phyloP scores from a whole-genome alignment of 768 basidiomycete genomes.

The Pisolithus albus region DNA sequence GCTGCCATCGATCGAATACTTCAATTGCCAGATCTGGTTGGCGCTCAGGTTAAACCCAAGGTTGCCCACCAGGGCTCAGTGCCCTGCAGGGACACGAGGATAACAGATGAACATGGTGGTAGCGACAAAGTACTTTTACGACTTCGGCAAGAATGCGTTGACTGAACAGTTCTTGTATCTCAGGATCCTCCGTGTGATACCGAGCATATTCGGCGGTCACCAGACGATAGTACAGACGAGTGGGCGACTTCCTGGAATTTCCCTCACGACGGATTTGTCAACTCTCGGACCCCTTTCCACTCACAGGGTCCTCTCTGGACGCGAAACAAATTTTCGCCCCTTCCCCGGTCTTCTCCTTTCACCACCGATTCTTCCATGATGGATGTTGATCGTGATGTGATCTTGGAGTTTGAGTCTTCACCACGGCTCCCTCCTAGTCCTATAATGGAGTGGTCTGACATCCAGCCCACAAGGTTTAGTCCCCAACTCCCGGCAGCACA shows the following conservation, averaged over 20 bases:
- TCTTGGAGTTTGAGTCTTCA: slow-evolving; percentile 21
- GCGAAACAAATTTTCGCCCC: not conserved
- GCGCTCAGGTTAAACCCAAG: slow-evolving; percentile 6
- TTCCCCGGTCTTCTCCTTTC: slow-evolving; percentile 21
- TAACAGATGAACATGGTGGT: not conserved
- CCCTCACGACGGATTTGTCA: not conserved
- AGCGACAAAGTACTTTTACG: not conserved
- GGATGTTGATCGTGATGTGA: slow-evolving; percentile 2
- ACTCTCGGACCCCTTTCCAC: not conserved
- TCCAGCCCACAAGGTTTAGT: not conserved
- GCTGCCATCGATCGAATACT: slow-evolving; percentile 27
- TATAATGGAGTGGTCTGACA: not conserved
- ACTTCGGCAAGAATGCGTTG: not conserved
- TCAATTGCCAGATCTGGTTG: slow-evolving; percentile 17
- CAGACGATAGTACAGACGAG: too few relatives aligned
- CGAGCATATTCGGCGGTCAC: too few relatives aligned
- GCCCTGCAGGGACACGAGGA: not conserved
- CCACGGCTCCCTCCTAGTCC: slow-evolving; percentile 4
- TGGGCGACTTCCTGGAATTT: not conserved
- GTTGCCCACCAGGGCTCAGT: not conserved
- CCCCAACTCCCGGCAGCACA: not conserved
- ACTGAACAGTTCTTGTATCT: not conserved
- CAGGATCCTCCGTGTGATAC: not conserved
- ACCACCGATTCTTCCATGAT: slow-evolving; percentile 10
- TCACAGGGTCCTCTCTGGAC: not conserved